Percentiles rank a stretch among this genome's conserved stretches.
phyloP scores from a whole-genome alignment of 1,284 basidiomycete genomes.

The Papiliotrema flavescens region DNA sequence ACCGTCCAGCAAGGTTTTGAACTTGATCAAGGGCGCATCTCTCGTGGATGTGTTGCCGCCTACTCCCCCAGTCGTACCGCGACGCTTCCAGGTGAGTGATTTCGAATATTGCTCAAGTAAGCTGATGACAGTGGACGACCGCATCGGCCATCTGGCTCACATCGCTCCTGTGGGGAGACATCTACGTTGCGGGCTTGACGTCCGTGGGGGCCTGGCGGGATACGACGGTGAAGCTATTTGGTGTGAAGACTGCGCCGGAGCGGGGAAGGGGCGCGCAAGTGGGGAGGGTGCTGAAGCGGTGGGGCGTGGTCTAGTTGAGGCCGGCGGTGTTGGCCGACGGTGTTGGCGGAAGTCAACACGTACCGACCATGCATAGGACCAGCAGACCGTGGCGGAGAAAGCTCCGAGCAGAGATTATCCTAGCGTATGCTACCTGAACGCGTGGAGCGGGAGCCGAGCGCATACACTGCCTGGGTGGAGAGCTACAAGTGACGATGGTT shows the following conservation, averaged over 20 bases:
- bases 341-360: too few species aligned
- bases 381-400: too few species aligned
- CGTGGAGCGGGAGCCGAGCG: too few species aligned
- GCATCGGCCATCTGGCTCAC: slow-evolving; percentile 85
- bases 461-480: too few species aligned
- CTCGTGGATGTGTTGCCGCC: slow-evolving; percentile 73
- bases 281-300: slow-evolving; percentile 43
- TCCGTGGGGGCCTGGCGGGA: slow-evolving; percentile 78
- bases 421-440: too few species aligned
- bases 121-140: slow-evolving; percentile 65
- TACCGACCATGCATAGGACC: too few species aligned
- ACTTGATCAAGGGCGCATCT: slow-evolving; percentile 58
- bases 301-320: slow-evolving; percentile 31
- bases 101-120: not conserved
- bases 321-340: too few species aligned
- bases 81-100: slow-evolving; percentile 60
- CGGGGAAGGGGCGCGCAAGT: slow-evolving; percentile 36
- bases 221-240: slow-evolving; percentile 79
- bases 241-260: slow-evolving; percentile 69
- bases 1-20: slow-evolving; percentile 55
- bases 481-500: too few species aligned
- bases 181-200: slow-evolving; percentile 82
- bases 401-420: too few species aligned
- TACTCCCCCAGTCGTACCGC: slow-evolving; percentile 60
- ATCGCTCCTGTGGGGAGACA: slow-evolving; percentile 85